Base-by-base conservation (phyloP, 306 rosid species). In the Hylodesmum podocarpum region DNA sequence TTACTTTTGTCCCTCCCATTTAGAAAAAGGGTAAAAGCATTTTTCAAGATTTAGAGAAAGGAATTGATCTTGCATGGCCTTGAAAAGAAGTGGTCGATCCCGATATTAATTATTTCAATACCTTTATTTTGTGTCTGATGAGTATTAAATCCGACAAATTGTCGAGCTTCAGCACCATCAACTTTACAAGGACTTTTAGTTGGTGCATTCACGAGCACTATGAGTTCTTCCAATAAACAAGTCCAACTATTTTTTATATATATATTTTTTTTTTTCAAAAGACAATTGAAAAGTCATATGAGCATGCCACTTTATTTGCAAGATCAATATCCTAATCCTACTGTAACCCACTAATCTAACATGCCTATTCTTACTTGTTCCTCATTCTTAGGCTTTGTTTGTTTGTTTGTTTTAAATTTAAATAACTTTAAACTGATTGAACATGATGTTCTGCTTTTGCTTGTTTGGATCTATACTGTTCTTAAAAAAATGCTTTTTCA, bases 311-410 rank as follows among this genome's bases (percentile, higher is more conserved):
- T 76, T 86, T 84, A 73, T 47, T 86, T 81, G 68, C 59, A 31
- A 80, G 50, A 70, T 89, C 85, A 59, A 78, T 85, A 85, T 87
- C 81, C 83, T 87, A 83, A 81, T 88, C 83, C 87, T 78, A 73
- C 82, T 88, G 92, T 86, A 80, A 19, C 88, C 93, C 97, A 91
- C 89, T 86, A 78, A 89, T 84, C 91, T 75, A 80, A 77, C 87
- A 88, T 69, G 8, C 44, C 76, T 55, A 58, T 28, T 81, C 79
- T 80, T 47, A 73, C 83, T 82, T 76, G 70, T 76, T 78, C 81
- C 77, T 80, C 80, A 80, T 77, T 88, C 69, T 68, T 80, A 83
- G 85, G 83, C 81, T 91, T 86, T 84, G 66, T 15, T 65, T 64
- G 50, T 64, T 64, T 37, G 24, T 15, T 41, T 72, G 11, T 15